Percentiles rank a stretch among this genome's conserved stretches.
phyloP scores from a whole-genome alignment of 2,329 filamentous ascomycete species.

The Dactylellina parvicollis region DNA sequence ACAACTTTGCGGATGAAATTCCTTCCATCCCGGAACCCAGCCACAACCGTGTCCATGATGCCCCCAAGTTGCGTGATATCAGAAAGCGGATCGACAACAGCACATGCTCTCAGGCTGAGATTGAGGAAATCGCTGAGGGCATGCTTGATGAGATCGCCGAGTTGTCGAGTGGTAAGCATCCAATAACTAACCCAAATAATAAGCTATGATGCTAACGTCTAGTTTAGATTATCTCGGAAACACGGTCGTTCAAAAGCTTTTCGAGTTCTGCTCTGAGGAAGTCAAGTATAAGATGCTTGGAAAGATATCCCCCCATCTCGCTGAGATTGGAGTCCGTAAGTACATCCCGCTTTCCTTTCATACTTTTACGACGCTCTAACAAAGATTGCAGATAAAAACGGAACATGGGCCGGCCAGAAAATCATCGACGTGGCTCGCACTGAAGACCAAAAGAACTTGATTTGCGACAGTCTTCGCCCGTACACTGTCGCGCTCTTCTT shows the following conservation, averaged over 20 bases:
- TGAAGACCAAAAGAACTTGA: constrained; percentile 80
- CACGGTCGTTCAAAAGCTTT: constrained; percentile 98
- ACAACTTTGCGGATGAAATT: constrained; percentile 80
- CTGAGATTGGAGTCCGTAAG: constrained; percentile 90
- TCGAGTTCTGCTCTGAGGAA: constrained; percentile 91
- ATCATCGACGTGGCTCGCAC: constrained; percentile 97
- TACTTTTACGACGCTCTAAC: constrained; percentile 24
- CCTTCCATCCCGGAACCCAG: constrained; percentile 88
- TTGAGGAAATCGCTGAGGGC: constrained; percentile 87
- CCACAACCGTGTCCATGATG: constrained; percentile 89
- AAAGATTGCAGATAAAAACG: constrained; percentile 86
- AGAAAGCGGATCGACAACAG: constrained; percentile 98
- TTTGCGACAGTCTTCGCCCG: constrained; percentile 82
- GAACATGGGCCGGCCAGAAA: constrained; percentile 98
- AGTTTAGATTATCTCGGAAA: constrained; percentile 88
- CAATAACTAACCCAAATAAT: constrained; percentile 5
- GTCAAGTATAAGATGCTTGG: constrained; percentile 90
- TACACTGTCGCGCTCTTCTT: constrained; percentile 93
- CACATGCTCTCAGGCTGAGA: constrained; percentile 82
- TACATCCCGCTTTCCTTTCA: constrained; percentile 23
- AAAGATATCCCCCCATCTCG: constrained; percentile 88
- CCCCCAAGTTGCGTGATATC: constrained; percentile 92
- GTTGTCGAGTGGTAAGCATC: constrained; percentile 71
- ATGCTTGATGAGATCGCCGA: constrained; percentile 98
- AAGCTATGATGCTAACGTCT: background rate